Evolutionary conservation across 2,329 filamentous ascomycete genomes (phyloP).

Genomic region (Knufia petricola): DNA sequence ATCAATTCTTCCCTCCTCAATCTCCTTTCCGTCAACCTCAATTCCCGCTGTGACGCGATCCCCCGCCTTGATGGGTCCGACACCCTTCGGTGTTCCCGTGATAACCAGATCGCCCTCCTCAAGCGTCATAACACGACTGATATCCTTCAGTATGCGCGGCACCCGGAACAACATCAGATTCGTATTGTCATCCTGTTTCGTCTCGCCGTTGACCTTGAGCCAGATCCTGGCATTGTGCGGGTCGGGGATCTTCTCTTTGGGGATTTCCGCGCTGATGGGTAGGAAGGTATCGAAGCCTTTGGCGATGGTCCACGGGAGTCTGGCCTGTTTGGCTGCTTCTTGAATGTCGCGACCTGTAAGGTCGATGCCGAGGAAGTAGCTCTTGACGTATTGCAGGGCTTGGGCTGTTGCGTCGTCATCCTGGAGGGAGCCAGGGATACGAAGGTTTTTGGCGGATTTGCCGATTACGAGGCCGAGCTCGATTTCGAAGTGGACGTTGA

Average conservation of each 20-base stretch:
- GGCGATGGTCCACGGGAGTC: conserved; percentile 88
- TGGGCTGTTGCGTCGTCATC: conserved; percentile 49
- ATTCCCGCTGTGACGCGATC: conserved; percentile 82
- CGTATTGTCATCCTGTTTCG: conserved; percentile 79
- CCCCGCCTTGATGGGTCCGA: conserved; percentile 73
- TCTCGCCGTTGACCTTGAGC: conserved; percentile 69
- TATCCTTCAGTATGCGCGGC: conserved; percentile 77
- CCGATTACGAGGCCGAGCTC: conserved; percentile 78
- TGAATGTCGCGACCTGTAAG: conserved; percentile 96
- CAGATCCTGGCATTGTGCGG: conserved; percentile 83
- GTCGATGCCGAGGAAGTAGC: conserved; percentile 85
- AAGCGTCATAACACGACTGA: conserved; percentile 89
- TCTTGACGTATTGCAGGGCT: conserved; percentile 70
- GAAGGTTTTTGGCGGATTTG: conserved; percentile 56
- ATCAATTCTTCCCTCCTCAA: conserved; percentile 76
- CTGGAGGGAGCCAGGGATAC: conserved; percentile 35
- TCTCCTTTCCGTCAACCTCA: conserved; percentile 66
- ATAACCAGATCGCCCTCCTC: conserved; percentile 86
- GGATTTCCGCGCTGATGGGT: conserved; percentile 71
- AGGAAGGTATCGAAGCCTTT: conserved; percentile 98
- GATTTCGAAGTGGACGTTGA: conserved; percentile 87
- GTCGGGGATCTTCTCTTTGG: conserved; percentile 69
- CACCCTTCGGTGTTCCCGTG: conserved; percentile 95
- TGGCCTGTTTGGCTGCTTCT: conserved; percentile 94
- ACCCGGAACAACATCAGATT: conserved; percentile 89